Evolutionary conservation across 768 basidiomycete species (phyloP).

Genomic region (Russula sp.): DNA sequence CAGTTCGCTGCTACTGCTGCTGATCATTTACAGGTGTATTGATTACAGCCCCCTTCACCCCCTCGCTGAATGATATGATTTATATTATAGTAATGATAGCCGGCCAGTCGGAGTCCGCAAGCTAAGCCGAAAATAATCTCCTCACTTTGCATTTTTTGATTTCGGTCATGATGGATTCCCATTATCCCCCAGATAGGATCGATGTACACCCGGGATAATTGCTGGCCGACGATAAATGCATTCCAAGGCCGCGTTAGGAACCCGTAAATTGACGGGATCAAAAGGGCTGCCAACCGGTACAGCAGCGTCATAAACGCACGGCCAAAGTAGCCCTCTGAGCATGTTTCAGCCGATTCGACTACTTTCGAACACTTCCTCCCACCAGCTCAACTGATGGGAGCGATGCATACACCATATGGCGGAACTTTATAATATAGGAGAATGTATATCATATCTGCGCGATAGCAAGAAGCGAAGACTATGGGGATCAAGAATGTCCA

Average conservation of each 20-base stretch:
- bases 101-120: not conserved
- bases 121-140: not conserved
- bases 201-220: conserved; percentile 4
- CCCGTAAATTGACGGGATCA: not conserved
- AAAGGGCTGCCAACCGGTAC: not conserved
- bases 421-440: conserved; percentile 7
- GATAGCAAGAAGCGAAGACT: conserved; percentile 4
- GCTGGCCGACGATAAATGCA: conserved; percentile 14
- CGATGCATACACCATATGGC: conserved; percentile 4
- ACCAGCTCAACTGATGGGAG: conserved; percentile 9
- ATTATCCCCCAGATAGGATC: conserved; percentile 14
- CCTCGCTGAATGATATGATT: not conserved
- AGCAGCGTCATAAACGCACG: not conserved
- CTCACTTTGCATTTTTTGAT: not conserved
- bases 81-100: not conserved
- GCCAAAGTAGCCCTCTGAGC: not conserved
- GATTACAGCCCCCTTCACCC: not conserved
- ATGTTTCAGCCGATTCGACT: not conserved
- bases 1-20: not conserved
- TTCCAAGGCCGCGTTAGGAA: not conserved
- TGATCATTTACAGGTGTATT: not conserved
- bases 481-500: conserved; percentile 5
- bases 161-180: conserved; percentile 14
- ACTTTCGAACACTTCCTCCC: not conserved
- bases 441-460: conserved; percentile 8